Evolutionary conservation across 805 yeast genomes (phyloP).

Genomic region (Kluyveromyces wickerhamii): DNA sequence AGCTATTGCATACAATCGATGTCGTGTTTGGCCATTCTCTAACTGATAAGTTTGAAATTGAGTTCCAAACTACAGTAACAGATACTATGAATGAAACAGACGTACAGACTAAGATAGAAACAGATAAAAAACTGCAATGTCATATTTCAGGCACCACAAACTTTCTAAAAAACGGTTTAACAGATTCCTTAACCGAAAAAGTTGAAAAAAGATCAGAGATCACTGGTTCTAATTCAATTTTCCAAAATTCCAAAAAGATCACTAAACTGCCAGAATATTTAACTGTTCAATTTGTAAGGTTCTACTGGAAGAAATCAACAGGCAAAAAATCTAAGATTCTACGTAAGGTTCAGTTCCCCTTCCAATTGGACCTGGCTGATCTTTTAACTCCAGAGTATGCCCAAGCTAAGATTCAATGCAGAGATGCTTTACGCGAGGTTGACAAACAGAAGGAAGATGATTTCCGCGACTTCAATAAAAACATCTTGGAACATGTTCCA

Average conservation of each 20-base stretch:
- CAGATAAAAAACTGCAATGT: slow-evolving; percentile 69
- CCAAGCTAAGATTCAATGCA: slow-evolving; percentile 53
- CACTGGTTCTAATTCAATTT: slow-evolving; percentile 63
- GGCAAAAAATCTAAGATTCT: slow-evolving; percentile 86
- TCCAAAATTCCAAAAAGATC: slow-evolving; percentile 51
- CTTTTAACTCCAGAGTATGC: slow-evolving; percentile 73
- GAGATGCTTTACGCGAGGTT: slow-evolving; percentile 70
- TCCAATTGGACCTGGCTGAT: slow-evolving; percentile 82
- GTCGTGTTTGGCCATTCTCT: slow-evolving; percentile 38
- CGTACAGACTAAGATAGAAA: slow-evolving; percentile 23
- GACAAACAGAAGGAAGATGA: slow-evolving; percentile 70
- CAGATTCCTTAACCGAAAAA: slow-evolving; percentile 64
- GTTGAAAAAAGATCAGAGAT: slow-evolving; percentile 70
- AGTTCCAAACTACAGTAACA: slow-evolving; percentile 53
- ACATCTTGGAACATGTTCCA: slow-evolving; percentile 14
- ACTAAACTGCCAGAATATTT: slow-evolving; percentile 78
- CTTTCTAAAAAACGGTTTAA: slow-evolving; percentile 78
- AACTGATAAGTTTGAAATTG: slow-evolving; percentile 54
- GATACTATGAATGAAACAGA: slow-evolving; percentile 50
- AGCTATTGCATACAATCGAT: slow-evolving; percentile 50
- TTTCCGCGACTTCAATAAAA: slow-evolving; percentile 45
- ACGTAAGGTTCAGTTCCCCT: slow-evolving; percentile 91
- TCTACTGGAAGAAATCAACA: slow-evolving; percentile 92
- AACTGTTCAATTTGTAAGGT: slow-evolving; percentile 88
- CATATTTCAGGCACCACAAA: slow-evolving; percentile 83